phyloP scores from a whole-genome alignment of 768 basidiomycete species.

The Boletus barrowsii region DNA sequence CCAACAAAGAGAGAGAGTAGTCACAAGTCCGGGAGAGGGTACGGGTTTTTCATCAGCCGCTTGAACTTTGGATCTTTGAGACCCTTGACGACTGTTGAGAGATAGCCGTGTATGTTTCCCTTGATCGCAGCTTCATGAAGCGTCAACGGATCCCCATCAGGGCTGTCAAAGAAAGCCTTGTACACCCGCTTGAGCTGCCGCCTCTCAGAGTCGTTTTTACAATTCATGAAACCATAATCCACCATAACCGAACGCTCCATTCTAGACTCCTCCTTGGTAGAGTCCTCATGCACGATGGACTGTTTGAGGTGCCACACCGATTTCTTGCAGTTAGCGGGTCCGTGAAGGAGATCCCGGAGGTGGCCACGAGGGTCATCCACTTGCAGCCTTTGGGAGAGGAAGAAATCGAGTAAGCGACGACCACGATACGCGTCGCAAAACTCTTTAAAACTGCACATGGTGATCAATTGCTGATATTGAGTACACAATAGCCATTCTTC shows the following conservation, averaged over 20 bases:
- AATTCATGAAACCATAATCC: constrained; percentile 5
- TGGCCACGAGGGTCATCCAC: not conserved
- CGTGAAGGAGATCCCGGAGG: not conserved
- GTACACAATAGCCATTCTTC: too few species aligned
- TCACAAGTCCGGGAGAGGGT: constrained; percentile 2
- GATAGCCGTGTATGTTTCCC: not conserved
- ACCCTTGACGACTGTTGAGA: not conserved
- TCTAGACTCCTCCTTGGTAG: not conserved
- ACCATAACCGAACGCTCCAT: not conserved
- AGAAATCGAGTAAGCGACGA: not conserved
- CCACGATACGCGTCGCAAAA: not conserved
- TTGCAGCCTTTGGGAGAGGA: not conserved
- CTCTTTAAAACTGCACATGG: not conserved
- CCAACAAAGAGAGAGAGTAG: too few species aligned
- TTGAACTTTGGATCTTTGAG: not conserved
- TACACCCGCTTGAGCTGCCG: not conserved
- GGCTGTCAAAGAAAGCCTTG: not conserved
- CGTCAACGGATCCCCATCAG: not conserved
- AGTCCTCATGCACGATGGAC: not conserved
- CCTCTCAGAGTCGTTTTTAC: not conserved
- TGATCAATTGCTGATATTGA: not conserved
- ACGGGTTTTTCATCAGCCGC: not conserved
- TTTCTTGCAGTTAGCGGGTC: not conserved
- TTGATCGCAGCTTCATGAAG: not conserved
- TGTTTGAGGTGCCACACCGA: constrained; percentile 2